Conservation (phyloP, 1,284 basidiomycete genomes). For the Apiotrichum siamense region DNA sequence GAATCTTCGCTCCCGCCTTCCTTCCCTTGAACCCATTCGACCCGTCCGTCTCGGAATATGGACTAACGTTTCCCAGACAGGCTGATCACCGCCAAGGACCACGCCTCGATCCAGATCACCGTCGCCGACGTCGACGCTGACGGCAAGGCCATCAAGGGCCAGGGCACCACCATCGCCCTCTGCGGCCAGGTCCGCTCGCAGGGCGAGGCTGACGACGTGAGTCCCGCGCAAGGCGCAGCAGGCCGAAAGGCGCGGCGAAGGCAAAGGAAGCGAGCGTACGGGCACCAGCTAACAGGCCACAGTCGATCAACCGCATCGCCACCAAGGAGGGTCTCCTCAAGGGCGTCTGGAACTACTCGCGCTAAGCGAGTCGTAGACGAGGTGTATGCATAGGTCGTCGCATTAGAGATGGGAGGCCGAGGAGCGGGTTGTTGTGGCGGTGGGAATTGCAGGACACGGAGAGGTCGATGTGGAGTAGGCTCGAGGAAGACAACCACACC, state of each 20-base stretch:
- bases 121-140: conserved; percentile 91
- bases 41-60: no score
- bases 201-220: conserved; percentile 85
- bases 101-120: conserved; percentile 95
- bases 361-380: conserved; percentile 24
- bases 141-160: conserved; percentile 76
- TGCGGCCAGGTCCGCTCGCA: conserved; percentile 88
- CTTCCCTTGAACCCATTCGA: no score
- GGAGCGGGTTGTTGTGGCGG: neutral
- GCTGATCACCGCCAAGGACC: conserved; percentile 96
- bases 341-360: conserved; percentile 47
- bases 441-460: neutral
- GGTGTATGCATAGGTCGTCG: conserved; percentile 22
- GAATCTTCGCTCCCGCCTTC: neutral
- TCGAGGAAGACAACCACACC: no score
- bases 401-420: no score
- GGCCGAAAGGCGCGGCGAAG: no score
- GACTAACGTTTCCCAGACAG: conserved; percentile 58
- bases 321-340: conserved; percentile 73
- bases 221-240: neutral
- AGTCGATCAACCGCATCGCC: conserved; percentile 87
- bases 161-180: conserved; percentile 84
- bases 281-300: no score
- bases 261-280: no score
- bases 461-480: neutral